phyloP scores from a whole-genome alignment of 305 asterid species.

The Fraxinus greggii region DNA sequence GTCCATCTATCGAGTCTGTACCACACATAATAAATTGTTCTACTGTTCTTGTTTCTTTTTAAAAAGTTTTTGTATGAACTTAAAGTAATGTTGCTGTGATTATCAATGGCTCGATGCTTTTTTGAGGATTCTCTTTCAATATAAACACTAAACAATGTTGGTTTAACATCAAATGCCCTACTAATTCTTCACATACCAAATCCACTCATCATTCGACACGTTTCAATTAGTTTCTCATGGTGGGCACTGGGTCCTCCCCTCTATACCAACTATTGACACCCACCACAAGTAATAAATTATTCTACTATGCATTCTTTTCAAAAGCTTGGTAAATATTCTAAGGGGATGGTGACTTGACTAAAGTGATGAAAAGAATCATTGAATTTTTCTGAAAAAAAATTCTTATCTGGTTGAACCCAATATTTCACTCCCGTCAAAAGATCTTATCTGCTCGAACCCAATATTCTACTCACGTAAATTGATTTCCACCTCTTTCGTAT shows the following conservation, averaged over 20 bases:
- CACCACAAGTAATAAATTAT: not conserved
- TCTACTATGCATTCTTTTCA: not conserved
- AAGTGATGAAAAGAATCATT: not conserved
- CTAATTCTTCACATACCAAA: not conserved
- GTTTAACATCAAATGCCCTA: not conserved
- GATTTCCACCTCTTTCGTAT: too few species aligned
- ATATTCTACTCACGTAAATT: too few species aligned
- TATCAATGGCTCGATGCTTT: too few species aligned
- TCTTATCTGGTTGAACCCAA: too few species aligned
- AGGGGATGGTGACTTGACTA: not conserved
- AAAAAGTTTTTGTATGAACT: not conserved
- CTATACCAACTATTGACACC: not conserved
- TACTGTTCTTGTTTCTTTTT: not conserved
- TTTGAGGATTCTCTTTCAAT: not conserved
- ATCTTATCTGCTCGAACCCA: too few species aligned
- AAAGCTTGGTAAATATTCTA: not conserved
- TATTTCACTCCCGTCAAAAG: too few species aligned
- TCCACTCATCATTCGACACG: not conserved
- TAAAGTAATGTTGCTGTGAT: not conserved
- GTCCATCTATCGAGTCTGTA: not conserved
- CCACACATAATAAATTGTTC: not conserved
- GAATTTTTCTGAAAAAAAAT: not conserved
- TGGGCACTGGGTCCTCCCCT: not conserved
- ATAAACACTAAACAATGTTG: too few species aligned
- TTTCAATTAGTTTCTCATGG: not conserved